Conservation (phyloP, 176 grass and related monocot genomes). For the Phoenix dactylifera region DNA sequence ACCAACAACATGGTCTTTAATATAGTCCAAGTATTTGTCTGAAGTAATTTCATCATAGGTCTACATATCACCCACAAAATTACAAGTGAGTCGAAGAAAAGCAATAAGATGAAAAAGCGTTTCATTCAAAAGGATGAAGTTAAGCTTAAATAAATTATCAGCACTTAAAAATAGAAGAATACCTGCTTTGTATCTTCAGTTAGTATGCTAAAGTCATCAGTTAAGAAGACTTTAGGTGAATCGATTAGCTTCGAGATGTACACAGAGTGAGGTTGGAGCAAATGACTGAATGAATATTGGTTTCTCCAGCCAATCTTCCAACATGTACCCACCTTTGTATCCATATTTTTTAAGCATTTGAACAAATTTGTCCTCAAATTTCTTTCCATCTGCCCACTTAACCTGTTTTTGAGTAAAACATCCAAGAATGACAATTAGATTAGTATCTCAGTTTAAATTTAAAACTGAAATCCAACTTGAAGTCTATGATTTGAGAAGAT, state of each 20-base stretch:
- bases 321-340: slow-evolving; percentile 40
- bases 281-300: slow-evolving; percentile 46
- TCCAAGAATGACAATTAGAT: too few relatives aligned
- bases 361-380: slow-evolving; percentile 42
- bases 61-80: neutral
- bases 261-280: slow-evolving; percentile 29
- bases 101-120: too few relatives aligned
- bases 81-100: too few relatives aligned
- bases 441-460: too few relatives aligned
- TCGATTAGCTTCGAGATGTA: slow-evolving; percentile 27
- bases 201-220: slow-evolving; percentile 35
- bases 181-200: slow-evolving; percentile 51
- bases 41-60: slow-evolving; percentile 42
- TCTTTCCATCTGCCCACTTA: slow-evolving; percentile 39
- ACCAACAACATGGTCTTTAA: slow-evolving; percentile 24
- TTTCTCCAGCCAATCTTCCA: slow-evolving; percentile 9
- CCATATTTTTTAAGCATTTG: slow-evolving; percentile 43
- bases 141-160: too few relatives aligned
- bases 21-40: slow-evolving; percentile 40
- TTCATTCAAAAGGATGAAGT: too few relatives aligned
- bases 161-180: too few relatives aligned
- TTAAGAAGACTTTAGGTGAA: slow-evolving; percentile 33
- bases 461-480: too few relatives aligned
- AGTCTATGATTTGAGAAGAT: too few relatives aligned
- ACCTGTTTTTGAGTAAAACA: slow-evolving; percentile 14